Evolutionary conservation across 768 basidiomycete genomes (phyloP).

Genomic region (Dacryopinax spathularia): DNA sequence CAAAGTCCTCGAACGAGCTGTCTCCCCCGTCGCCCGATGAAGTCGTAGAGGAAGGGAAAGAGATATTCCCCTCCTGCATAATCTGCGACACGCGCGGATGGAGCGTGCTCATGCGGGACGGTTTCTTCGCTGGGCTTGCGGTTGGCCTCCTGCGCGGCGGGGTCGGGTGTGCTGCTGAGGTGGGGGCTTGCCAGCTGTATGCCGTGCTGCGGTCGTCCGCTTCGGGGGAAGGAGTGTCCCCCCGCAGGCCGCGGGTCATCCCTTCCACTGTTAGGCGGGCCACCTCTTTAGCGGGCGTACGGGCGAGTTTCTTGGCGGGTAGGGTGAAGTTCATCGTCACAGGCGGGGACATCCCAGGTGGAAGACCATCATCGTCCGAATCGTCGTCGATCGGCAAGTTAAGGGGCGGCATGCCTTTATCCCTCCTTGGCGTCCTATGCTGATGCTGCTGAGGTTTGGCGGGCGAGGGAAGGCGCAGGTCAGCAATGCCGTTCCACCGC

Average conservation of each 20-base stretch:
- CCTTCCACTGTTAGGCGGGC: conserved; percentile 31
- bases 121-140: conserved; percentile 7
- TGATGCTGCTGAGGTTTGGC: conserved; percentile 32
- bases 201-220: conserved; percentile 23
- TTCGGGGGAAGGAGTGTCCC: conserved; percentile 24
- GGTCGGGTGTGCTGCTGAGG: conserved; percentile 13
- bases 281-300: conserved; percentile 60
- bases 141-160: conserved; percentile 7
- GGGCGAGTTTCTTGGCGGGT: conserved; percentile 31
- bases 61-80: neutral
- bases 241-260: conserved; percentile 51
- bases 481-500: conserved; percentile 60
- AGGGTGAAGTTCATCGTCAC: conserved; percentile 40
- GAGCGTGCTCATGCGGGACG: conserved; percentile 26
- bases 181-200: conserved; percentile 8
- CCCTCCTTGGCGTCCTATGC: conserved; percentile 12
- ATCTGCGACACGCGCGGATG: neutral
- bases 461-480: conserved; percentile 46
- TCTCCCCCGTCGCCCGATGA: too few relatives aligned
- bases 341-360: conserved; percentile 36
- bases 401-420: conserved; percentile 34
- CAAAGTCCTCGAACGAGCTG: conserved; percentile 3
- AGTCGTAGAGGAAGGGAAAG: neutral
- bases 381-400: conserved; percentile 38
- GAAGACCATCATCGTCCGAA: conserved; percentile 23